These are phyloP conservation scores for Oryza nivara DNA, from an alignment of 176 grass and related monocot species.

Conservation along the genomic window DNA sequence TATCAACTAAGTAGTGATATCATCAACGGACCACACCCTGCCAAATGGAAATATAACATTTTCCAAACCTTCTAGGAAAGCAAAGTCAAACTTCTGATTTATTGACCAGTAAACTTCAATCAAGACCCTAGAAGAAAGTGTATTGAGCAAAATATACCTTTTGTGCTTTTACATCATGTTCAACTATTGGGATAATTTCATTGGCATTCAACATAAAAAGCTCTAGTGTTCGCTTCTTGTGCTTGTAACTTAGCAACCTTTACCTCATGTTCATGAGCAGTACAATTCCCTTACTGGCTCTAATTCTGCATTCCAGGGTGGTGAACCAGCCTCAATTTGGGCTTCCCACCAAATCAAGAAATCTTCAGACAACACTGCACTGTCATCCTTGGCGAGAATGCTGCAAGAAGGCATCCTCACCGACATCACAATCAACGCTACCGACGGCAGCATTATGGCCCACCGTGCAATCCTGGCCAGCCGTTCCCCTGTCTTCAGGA, in stretches of 20 bases:
- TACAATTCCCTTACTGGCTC: neutral
- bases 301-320: slow-evolving; percentile 59
- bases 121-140: too few relatives aligned
- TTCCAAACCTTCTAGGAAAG: neutral
- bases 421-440: slow-evolving; percentile 85
- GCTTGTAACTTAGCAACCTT: neutral
- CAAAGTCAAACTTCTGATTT: neutral
- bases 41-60: neutral
- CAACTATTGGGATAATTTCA: too few relatives aligned
- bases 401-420: slow-evolving; percentile 73
- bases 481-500: slow-evolving; percentile 75
- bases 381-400: slow-evolving; percentile 65
- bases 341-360: slow-evolving; percentile 57
- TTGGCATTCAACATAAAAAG: too few relatives aligned
- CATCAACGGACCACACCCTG: slow-evolving; percentile 19
- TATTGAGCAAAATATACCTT: too few relatives aligned
- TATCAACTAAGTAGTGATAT: neutral
- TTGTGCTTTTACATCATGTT: too few relatives aligned
- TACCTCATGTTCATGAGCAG: neutral
- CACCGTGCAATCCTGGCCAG: slow-evolving; percentile 79
- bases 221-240: too few relatives aligned
- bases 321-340: slow-evolving; percentile 85
- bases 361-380: slow-evolving; percentile 52
- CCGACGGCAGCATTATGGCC: slow-evolving; percentile 71
- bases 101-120: too few relatives aligned